Evolutionary conservation across 108 stramenopile genomes (phyloP), one percentile per base, ranked within the genome.

Genomic region (Mayamaea pseudoterrestris): DNA sequence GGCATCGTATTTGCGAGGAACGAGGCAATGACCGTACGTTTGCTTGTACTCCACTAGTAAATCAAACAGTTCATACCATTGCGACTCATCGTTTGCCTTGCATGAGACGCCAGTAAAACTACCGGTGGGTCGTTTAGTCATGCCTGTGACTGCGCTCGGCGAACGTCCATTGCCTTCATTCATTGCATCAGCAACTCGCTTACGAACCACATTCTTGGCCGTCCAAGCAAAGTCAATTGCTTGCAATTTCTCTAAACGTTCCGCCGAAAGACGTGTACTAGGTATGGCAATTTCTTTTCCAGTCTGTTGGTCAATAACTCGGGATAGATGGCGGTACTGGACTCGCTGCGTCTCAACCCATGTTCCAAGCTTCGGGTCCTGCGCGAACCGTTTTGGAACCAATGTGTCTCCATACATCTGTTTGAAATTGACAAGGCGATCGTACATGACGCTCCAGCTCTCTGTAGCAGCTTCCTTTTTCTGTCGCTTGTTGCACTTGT

Each of bases 151-250:
- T 34, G 32, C 9, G 12, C 8, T 34, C 32, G 9, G 8, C 9
- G 32, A 34, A 12, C 9, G 32, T 8, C 12, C 9, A 34, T 11
- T 8, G 32, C 32, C 12, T 34, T 34, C 32, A 12, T 24, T 42
- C 8, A 42, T 14, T 29, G 21, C 41, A 23, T 43, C 44, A 27
- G 39, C 41, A 6, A 27, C 26, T 22, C 6, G 11, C 50, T 70
- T 70, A 0, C 61, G 56, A n/a, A n/a, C n/a, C 3, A 53, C 16
- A 39, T 58, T 40, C 42, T 72, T 72, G 22, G 66, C 72, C 25
- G 44, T 41, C 73, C 73, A 74, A 16, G 40, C 57, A 50, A 82
- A 82, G n/a, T 65, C 74, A 32, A 78, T 63, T 12, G 30, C 39
- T 34, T 51, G 39, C 3, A 82, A 62, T 39, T 61, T 65, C 20